Evolutionary conservation across 805 yeast genomes (phyloP).

Genomic region (Candida boleticola): DNA sequence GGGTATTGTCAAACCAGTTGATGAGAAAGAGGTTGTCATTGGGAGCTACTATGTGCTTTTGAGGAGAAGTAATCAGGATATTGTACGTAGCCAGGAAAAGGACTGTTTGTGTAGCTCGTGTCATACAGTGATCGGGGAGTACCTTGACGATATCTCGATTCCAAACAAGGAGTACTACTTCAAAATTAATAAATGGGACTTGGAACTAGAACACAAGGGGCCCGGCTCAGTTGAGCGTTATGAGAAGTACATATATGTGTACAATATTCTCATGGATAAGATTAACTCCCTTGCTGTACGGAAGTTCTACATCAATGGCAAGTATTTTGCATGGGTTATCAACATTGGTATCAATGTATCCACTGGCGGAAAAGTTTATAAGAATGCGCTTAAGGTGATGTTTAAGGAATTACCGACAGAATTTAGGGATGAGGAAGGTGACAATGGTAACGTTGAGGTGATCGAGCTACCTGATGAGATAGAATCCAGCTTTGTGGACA

Average conservation of each 20-base stretch:
- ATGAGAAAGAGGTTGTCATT: slow-evolving; percentile 40
- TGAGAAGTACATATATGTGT: slow-evolving; percentile 34
- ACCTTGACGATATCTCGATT: slow-evolving; percentile 23
- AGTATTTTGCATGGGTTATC: slow-evolving; percentile 33
- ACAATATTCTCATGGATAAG: slow-evolving; percentile 38
- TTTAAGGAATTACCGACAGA: slow-evolving; percentile 15
- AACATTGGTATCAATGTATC: slow-evolving; percentile 32
- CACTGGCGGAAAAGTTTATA: slow-evolving; percentile 12
- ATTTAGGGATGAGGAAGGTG: slow-evolving; percentile 12
- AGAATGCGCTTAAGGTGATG: slow-evolving; percentile 29
- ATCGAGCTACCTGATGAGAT: slow-evolving; percentile 16
- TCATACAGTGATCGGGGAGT: slow-evolving; percentile 36
- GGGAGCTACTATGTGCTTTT: slow-evolving; percentile 58
- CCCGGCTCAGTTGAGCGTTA: slow-evolving; percentile 21
- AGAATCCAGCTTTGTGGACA: slow-evolving; percentile 12
- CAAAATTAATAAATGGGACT: slow-evolving; percentile 49
- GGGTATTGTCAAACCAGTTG: slow-evolving; percentile 44
- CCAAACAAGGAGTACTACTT: slow-evolving; percentile 15
- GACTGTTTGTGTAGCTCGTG: slow-evolving; percentile 36
- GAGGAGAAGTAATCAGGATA: slow-evolving; percentile 18
- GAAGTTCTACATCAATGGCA: slow-evolving; percentile 21
- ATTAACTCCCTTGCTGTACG: slow-evolving; percentile 39
- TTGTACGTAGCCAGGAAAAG: slow-evolving; percentile 5
- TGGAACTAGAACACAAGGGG: slow-evolving; percentile 26
- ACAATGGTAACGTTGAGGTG: slow-evolving; percentile 15